A percentile compares a stretch with the other conserved stretches of the same genome.
Conservation (phyloP, 257 asterid species). For the Ajuga chamaepitys region DNA sequence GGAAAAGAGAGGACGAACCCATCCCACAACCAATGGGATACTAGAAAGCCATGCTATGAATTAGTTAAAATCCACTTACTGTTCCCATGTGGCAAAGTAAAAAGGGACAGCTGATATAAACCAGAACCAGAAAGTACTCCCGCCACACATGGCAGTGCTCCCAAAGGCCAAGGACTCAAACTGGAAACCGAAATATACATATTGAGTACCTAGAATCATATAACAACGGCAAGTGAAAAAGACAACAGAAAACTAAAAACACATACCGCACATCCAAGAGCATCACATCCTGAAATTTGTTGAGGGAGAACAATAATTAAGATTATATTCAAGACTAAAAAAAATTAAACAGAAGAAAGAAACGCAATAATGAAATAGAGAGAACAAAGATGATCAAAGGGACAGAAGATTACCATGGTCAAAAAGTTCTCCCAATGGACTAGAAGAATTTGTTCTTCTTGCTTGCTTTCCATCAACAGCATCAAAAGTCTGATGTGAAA, state of each 20-base stretch:
- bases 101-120: slow-evolving; percentile 89
- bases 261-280: slow-evolving; percentile 98
- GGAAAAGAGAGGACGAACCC: not conserved
- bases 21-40: not conserved
- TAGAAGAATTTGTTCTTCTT: slow-evolving; percentile 92
- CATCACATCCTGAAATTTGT: slow-evolving; percentile 86
- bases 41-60: not conserved
- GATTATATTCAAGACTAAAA: slow-evolving; percentile 16
- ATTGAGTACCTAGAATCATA: slow-evolving; percentile 9
- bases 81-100: slow-evolving; percentile 93
- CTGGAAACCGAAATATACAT: slow-evolving; percentile 27
- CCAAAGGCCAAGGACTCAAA: slow-evolving; percentile 94
- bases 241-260: slow-evolving; percentile 8
- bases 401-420: slow-evolving; percentile 69
- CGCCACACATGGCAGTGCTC: slow-evolving; percentile 96
- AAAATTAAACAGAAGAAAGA: not conserved
- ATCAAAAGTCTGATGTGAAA: slow-evolving; percentile 70
- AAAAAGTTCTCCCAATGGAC: slow-evolving; percentile 98
- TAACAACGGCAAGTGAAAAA: slow-evolving; percentile 16
- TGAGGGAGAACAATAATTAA: slow-evolving; percentile 17
- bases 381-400: slow-evolving; percentile 3
- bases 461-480: slow-evolving; percentile 99
- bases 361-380: slow-evolving; percentile 7
- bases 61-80: slow-evolving; percentile 41
- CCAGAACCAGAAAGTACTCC: slow-evolving; percentile 93